These are phyloP conservation scores for Ganoderma leucocontextum DNA, from an alignment of 1,284 basidiomycete genomes.

Conservation along the genomic window DNA sequence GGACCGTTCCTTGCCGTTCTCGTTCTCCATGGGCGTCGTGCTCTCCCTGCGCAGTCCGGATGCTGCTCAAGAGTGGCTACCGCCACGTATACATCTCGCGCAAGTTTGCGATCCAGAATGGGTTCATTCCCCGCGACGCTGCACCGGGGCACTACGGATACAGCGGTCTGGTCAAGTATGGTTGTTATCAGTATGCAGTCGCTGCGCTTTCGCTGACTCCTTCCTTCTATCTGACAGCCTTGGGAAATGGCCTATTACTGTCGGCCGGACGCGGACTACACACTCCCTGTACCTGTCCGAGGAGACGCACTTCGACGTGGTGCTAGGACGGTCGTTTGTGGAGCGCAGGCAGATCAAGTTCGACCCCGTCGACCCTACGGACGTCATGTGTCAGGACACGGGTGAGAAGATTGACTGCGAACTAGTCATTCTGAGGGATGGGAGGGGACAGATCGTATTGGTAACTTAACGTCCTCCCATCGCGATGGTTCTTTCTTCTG, in stretches of 20 bases:
- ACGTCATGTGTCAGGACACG: slow-evolving; percentile 92
- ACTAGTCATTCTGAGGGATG: slow-evolving; percentile 88
- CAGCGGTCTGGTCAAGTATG: slow-evolving; percentile 76
- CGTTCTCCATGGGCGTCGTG: slow-evolving; percentile 17
- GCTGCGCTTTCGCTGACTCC: slow-evolving; percentile 10
- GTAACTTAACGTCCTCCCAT: slow-evolving; percentile 63
- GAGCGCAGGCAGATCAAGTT: slow-evolving; percentile 89
- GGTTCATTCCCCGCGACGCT: slow-evolving; percentile 89
- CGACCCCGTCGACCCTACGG: slow-evolving; percentile 87
- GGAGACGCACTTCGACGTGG: slow-evolving; percentile 96
- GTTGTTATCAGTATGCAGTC: slow-evolving; percentile 8
- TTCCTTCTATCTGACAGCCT: slow-evolving; percentile 49
- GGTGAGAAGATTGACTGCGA: slow-evolving; percentile 95
- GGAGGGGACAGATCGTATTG: slow-evolving; percentile 86
- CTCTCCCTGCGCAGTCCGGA: slow-evolving; percentile 66
- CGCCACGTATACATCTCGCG: slow-evolving; percentile 95
- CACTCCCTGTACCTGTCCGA: slow-evolving; percentile 85
- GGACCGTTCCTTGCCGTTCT: slow-evolving; percentile 10
- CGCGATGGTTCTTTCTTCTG: background rate
- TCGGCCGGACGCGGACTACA: slow-evolving; percentile 52
- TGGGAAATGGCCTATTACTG: slow-evolving; percentile 81
- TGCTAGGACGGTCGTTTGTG: slow-evolving; percentile 93
- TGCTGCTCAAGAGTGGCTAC: slow-evolving; percentile 95
- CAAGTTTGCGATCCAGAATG: slow-evolving; percentile 89
- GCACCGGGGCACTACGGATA: slow-evolving; percentile 88